Evolutionary conservation across 192 early-diverging fungal species (phyloP), one percentile per base, ranked within the genome.

Genomic region (Rhizoclosmatium sp.): DNA sequence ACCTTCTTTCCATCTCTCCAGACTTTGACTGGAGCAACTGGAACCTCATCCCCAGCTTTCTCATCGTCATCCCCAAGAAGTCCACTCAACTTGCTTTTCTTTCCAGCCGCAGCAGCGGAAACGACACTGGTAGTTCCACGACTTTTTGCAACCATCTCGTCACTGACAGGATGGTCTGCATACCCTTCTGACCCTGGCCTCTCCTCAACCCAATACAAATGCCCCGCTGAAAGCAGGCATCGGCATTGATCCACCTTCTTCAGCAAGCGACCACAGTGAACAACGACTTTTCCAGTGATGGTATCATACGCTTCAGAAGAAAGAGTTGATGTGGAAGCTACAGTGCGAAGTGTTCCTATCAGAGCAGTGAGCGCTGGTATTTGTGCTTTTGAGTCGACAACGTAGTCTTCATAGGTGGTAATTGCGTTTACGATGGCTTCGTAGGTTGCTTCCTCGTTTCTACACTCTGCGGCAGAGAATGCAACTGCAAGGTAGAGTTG

Each of bases 351-450:
- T 5, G 95, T 93, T 58, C 92, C 93, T 75, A 98, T 92, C 71
- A 99, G 92, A 41, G 93, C 90, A 4, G 91, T 93, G 65, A 99
- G 92, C 16, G 95, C 95, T 73, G 94, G 92, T 79, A 92, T 94
- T 84, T 99, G 97, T 21, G 93, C 93, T 71, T 92, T 90, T 66
- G 95, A 96, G 67, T 98, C 97, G 46, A 93, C 94, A 69, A 99
- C 94, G 40, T 93, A 92, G 74, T 99, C 97, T 82, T 99, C 98
- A 81, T 98, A 99, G 62, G 96, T 92, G 1, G 95, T 97, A 69
- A 99, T 94, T 23, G 97, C 97, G 90, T 87, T 46, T 7, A 97
- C 97, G 83, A 99, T 92, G 84, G 98, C 97, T 83, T 99, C 98
- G 84, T 99, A 99, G 9, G 92, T 91, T n/a, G 95, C 87, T 74